Base-by-base conservation (phyloP, 1,139 yeast genomes). In the Nadsonia starkeyi-henricii region DNA sequence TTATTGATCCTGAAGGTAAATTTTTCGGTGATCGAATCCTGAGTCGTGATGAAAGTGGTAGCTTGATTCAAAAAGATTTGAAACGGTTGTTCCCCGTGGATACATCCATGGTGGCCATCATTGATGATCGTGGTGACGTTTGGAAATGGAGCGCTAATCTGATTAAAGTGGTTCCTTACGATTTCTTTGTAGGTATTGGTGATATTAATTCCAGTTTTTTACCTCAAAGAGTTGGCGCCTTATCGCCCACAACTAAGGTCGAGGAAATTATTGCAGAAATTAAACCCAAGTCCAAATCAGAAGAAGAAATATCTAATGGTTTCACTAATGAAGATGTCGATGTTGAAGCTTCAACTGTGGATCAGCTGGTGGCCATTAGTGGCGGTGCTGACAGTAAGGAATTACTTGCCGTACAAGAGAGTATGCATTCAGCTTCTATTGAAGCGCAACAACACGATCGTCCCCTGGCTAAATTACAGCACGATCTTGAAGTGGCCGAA, bases 81-180 rank as follows among this genome's bases (percentile, higher is more conserved):
- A 81, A 84, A 58, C 71, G 98, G 53, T 69, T 93, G 47, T 93
- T 93, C 61, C 99, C 98, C 0, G 95, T 91, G 2, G 95, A 91
- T 55, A 95, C 95, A 41, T 81, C 94, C 17, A 85, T 91, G 96
- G 98, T 91, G 44, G 94, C 86, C 2, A 82, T 91, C 45, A 91
- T 91, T 52, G 99, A 91, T 64, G 99, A 91, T 62, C 76, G 99
- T 62, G 98, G 97, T 3, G 99, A 91, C 63, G 98, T 91, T 12
- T 91, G 99, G 99, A 86, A 85, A 61, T 91, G 98, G 98, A 85
- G 88, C 55, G 81, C 84, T 23, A 89, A 91, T 62, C 70, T 91
- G 55, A 78, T 91, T 52, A 86, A 89, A 62, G 98, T 91, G 9
- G 84, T 88, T 1, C 98, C 98, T 0, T 91, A 86, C 63, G 95